Base-by-base conservation (phyloP, 306 rosid species). In the Leucaena leucocephala region DNA sequence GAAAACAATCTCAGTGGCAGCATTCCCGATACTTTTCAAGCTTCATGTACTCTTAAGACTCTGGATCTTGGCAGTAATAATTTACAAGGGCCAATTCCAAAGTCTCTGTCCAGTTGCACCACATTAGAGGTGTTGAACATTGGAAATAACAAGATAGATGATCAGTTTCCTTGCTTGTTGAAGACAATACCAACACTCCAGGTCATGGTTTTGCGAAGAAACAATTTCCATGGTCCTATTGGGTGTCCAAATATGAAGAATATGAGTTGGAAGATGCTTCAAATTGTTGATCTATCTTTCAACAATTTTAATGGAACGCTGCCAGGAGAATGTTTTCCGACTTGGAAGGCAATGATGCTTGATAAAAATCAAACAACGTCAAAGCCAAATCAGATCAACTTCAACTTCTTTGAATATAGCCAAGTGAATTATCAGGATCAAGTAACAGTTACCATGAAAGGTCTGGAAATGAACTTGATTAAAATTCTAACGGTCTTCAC, bases 41-140 rank as follows among this genome's bases (percentile, higher is more conserved):
- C 0, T 5, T 5, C 57, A 7, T 85, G 93, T 39, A 15, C 2
- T 40, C 22, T 87, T 0, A 42, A 17, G 12, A 43, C 1, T 0
- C 43, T 85, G 2, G 0, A 0, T 0, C 78, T 87, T 67, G 68
- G 79, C 22, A 34, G 75, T 79, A 86, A 84, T 74, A 21, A 9
- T 33, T 82, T 88, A 27, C 34, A 33, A 16, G 84, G 87, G 2
- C 76, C 52, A 7, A 4, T 50, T 50, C 58, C 9, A 50, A 50
- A 50, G 7, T 50, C 58, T 16, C 8, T 16, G 21, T 16, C 27
- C 78, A 0, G 0, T 3, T 61, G 71, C 35, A 3, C 2, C 35
- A 0, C 0, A 3, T 52, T 87, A 42, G 85, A 85, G 43, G 83
- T 83, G 10, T 42, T 89, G 5, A 63, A 87, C 57, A 8, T 81